Evolutionary conservation across 257 asterid genomes (phyloP).

Genomic region (Paulownia fortunei): DNA sequence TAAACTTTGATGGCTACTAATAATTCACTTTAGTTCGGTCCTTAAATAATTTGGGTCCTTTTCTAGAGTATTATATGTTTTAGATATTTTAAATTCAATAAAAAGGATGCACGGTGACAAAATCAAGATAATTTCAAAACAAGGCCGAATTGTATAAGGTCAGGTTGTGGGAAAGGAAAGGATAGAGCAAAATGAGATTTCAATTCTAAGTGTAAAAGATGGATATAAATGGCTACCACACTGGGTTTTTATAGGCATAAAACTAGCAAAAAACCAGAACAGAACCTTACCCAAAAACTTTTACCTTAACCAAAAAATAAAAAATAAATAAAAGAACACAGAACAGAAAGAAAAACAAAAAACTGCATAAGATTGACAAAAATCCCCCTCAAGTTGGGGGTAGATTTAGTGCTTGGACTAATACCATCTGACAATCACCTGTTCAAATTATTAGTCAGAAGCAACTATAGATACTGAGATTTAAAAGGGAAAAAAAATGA

Average conservation of each 20-base stretch:
- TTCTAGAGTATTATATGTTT: too few species aligned
- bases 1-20: too few species aligned
- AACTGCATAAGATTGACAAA: conserved; percentile 4
- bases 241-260: too few species aligned
- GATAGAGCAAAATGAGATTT: background rate
- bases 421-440: conserved; percentile 31
- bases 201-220: background rate
- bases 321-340: background rate
- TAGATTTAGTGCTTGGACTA: conserved; percentile 32
- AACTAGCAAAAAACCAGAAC: too few species aligned
- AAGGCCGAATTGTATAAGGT: background rate
- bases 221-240: too few species aligned
- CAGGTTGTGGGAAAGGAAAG: background rate
- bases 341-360: background rate
- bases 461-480: conserved; percentile 6
- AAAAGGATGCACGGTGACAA: background rate
- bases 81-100: too few species aligned
- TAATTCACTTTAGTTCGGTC: too few species aligned
- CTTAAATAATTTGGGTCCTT: too few species aligned
- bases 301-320: background rate
- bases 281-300: too few species aligned
- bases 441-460: conserved; percentile 31
- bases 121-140: background rate
- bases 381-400: conserved; percentile 33
- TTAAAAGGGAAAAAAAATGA: background rate